A percentile compares a stretch with the other conserved stretches of the same genome.
These are phyloP conservation scores for Phytophthora colocasiae DNA, from an alignment of 352 stramenopile species.

Conservation along the genomic window DNA sequence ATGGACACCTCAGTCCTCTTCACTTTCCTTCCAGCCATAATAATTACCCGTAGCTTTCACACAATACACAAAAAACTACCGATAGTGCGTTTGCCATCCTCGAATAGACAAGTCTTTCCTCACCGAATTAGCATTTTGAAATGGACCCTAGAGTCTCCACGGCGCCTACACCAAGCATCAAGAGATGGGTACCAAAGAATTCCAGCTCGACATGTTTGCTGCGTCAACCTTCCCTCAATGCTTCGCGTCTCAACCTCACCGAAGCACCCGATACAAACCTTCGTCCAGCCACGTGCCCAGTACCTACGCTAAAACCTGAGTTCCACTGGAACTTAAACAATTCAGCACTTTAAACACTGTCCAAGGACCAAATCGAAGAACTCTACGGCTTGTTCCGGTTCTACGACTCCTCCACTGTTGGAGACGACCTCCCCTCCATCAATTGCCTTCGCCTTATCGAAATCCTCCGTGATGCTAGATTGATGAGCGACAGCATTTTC, in stretches of 20 bases:
- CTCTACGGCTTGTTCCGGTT: conserved; percentile 65
- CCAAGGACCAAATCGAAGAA: conserved; percentile 34
- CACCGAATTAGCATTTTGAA: too few species aligned
- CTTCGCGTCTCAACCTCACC: too few species aligned
- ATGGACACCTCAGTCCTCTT: too few species aligned
- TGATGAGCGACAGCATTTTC: conserved; percentile 21
- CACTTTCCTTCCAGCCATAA: too few species aligned
- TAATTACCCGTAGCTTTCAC: too few species aligned
- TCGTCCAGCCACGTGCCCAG: conserved; percentile 30
- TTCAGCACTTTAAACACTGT: conserved; percentile 38
- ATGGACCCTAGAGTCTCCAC: conserved; percentile 25
- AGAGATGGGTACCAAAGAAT: conserved; percentile 14
- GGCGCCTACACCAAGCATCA: conserved; percentile 7
- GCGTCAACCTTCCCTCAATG: conserved; percentile 6
- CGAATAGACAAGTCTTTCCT: too few species aligned
- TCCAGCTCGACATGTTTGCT: conserved; percentile 6
- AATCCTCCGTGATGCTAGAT: conserved; percentile 47
- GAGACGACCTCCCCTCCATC: conserved; percentile 58
- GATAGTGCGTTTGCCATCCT: too few species aligned
- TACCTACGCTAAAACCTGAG: conserved; percentile 30
- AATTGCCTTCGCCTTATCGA: conserved; percentile 52
- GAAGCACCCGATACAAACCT: background rate
- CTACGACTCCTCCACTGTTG: conserved; percentile 60
- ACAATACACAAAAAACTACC: too few species aligned
- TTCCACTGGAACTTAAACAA: conserved; percentile 71